phyloP scores from a whole-genome alignment of 2,329 filamentous ascomycete genomes.

The Salinomyces thailandicus region DNA sequence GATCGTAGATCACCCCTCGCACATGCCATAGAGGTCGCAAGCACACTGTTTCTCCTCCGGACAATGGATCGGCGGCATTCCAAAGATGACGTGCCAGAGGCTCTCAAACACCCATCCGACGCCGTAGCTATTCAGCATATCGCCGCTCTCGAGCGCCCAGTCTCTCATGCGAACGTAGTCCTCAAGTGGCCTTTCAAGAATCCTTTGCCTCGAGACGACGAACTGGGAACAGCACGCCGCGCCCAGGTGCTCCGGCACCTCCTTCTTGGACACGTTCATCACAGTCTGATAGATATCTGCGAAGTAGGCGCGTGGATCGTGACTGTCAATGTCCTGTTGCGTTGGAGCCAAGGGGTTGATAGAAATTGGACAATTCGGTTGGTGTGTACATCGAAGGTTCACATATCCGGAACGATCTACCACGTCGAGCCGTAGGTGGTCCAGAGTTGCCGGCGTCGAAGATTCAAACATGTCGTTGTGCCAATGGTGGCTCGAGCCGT shows the following conservation, averaged over 20 bases:
- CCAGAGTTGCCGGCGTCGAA: slow-evolving; percentile 14
- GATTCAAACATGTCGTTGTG: slow-evolving; percentile 27
- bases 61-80: slow-evolving; percentile 1
- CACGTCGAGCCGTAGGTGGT: slow-evolving; percentile 15
- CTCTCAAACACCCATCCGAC: slow-evolving; percentile 46
- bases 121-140: slow-evolving; percentile 34
- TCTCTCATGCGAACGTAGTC: slow-evolving; percentile 26
- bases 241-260: slow-evolving; percentile 9
- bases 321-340: slow-evolving; percentile 19
- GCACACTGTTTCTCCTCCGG: not conserved
- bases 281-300: slow-evolving; percentile 22
- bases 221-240: slow-evolving; percentile 22
- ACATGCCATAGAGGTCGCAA: not conserved
- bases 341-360: slow-evolving; percentile 24
- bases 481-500: slow-evolving; percentile 15
- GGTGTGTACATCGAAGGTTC: slow-evolving; percentile 43
- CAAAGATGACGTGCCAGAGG: slow-evolving; percentile 44
- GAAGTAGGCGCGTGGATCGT: slow-evolving; percentile 8
- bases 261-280: slow-evolving; percentile 35
- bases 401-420: slow-evolving; percentile 36
- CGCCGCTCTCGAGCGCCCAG: not conserved
- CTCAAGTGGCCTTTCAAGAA: slow-evolving; percentile 16
- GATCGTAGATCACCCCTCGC: not conserved
- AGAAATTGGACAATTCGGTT: slow-evolving; percentile 13
- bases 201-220: slow-evolving; percentile 21